Evolutionary conservation across 106 monocot genomes (phyloP).

Genomic region (Dendrobium catenatum): DNA sequence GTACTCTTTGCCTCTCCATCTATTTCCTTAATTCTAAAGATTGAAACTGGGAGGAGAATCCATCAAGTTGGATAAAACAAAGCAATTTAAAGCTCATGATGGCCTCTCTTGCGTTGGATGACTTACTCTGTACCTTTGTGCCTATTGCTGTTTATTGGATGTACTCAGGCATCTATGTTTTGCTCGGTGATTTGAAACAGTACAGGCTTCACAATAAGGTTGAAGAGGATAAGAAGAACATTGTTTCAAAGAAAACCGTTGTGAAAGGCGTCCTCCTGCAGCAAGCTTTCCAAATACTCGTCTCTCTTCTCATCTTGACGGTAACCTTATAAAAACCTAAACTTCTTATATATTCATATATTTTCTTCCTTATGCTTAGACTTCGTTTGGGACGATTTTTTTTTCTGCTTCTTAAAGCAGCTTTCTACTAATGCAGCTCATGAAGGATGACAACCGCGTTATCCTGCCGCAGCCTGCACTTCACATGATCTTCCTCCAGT

Average conservation of each 20-base stretch:
- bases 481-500: constrained; percentile 13
- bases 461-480: background rate
- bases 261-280: constrained; percentile 69
- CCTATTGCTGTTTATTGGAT: constrained; percentile 15
- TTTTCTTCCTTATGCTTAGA: too few species aligned
- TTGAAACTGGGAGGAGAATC: too few species aligned
- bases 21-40: too few species aligned
- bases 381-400: too few species aligned
- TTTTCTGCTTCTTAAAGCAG: too few species aligned
- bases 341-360: too few species aligned
- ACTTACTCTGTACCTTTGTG: constrained; percentile 52
- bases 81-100: too few species aligned
- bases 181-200: constrained; percentile 29
- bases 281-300: constrained; percentile 46
- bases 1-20: too few species aligned
- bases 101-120: constrained; percentile 31
- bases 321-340: constrained; percentile 8
- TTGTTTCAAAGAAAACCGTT: constrained; percentile 43
- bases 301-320: constrained; percentile 45
- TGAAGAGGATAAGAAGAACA: constrained; percentile 54
- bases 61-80: too few species aligned
- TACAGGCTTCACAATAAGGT: constrained; percentile 52
- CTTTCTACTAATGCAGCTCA: too few species aligned
- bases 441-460: too few species aligned
- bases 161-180: constrained; percentile 57